Base-by-base conservation (phyloP, 2,329 filamentous ascomycete genomes). In the Meredithiella fracta region DNA sequence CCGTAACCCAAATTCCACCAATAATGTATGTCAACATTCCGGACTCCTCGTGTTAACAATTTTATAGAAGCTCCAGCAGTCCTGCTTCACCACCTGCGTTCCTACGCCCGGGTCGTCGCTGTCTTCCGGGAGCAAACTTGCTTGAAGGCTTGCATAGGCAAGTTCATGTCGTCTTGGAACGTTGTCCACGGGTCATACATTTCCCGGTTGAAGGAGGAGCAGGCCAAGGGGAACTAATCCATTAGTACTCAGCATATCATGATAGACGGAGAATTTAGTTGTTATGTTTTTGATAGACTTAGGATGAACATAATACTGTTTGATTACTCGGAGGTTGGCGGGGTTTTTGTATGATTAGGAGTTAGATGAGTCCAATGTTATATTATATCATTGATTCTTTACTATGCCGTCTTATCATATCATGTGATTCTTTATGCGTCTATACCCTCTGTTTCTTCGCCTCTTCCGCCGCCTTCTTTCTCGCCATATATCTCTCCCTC, bases 91-190 rank as follows among this genome's bases (percentile, higher is more conserved):
- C 50, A 82, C 80, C 67, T 91, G 86, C 68, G 72, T 90, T 15
- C 74, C 83, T 52, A 81, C 83, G 64, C 83, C 86, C 55, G 82
- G 83, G 58, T 67, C 74, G 52, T 80, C 78, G 55, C 70, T 90
- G 56, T 82, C 81, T 52, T 78, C 75, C 68, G 69, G 76, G 86
- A 91, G 67, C 73, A 80, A 65, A 73, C 77, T 22, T 91, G 86
- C 72, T 75, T 86, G 65, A 85, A 77, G 20, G 74, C 77, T 59
- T 91, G 86, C 73, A 86, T 89, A 79, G 85, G 90, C 64, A 90
- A 90, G 69, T 91, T 90, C 74, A 86, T 90, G 74, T 71, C 75
- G 31, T 77, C 84, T 9, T 91, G 86, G 86, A 89, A 89, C 70
- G 72, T 77, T 60, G 81, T 86, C 64, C 85, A 82, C 71, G 68